Percentiles rank a stretch among this genome's conserved stretches.
These are phyloP conservation scores for Eutrema salsugineum DNA, from an alignment of 441 rosid genomes.

Conservation along the genomic window DNA sequence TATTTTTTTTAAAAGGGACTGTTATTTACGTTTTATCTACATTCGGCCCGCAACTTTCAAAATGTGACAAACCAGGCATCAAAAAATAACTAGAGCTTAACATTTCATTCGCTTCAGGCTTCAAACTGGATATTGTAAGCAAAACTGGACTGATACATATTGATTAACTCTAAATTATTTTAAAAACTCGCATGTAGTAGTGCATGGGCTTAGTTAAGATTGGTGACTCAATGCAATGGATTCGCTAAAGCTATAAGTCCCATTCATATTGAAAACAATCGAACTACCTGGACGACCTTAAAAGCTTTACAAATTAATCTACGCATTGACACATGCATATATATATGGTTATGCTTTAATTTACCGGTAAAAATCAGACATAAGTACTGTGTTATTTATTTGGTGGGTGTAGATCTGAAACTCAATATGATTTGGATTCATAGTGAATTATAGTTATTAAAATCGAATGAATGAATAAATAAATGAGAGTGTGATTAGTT, in stretches of 20 bases:
- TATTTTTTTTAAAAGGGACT: neutral
- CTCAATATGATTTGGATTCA: neutral
- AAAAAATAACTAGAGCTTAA: neutral
- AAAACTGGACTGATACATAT: neutral
- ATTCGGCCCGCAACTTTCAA: neutral
- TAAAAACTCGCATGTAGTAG: no score
- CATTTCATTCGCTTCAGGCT: neutral
- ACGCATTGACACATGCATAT: neutral
- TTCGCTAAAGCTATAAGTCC: neutral
- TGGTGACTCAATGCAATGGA: neutral
- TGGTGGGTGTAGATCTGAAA: neutral
- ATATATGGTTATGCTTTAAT: neutral
- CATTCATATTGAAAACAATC: neutral
- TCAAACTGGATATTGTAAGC: neutral
- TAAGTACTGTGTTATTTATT: neutral
- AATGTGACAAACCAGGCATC: neutral
- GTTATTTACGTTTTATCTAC: neutral
- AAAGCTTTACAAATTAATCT: neutral
- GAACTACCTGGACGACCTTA: no score
- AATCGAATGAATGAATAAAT: neutral
- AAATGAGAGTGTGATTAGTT: neutral
- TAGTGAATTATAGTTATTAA: neutral
- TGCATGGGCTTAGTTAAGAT: no score
- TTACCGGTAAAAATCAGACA: neutral
- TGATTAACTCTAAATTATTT: no score